Evolutionary conservation across 345 rosid species (phyloP).

Genomic region (Carallia brachiata): DNA sequence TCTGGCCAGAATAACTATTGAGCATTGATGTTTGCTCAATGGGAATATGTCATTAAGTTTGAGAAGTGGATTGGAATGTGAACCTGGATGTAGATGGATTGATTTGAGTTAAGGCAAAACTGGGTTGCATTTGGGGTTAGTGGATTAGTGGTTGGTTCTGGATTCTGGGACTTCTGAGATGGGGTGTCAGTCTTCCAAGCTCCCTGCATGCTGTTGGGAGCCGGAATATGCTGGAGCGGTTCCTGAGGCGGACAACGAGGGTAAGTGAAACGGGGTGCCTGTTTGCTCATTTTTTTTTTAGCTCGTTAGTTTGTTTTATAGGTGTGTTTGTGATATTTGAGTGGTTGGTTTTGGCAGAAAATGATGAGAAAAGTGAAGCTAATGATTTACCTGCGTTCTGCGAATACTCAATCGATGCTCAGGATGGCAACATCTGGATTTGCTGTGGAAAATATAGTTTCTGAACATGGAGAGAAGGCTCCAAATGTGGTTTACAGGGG

Average conservation of each 20-base stretch:
- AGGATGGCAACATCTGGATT: slow-evolving; percentile 11
- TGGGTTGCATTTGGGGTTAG: not conserved
- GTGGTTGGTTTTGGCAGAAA: slow-evolving; percentile 19
- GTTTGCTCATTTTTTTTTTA: not conserved
- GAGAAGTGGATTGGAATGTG: not conserved
- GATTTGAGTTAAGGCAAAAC: not conserved
- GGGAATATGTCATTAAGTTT: not conserved
- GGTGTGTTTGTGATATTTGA: slow-evolving; percentile 8
- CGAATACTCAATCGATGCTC: slow-evolving; percentile 29
- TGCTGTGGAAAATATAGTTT: slow-evolving; percentile 4
- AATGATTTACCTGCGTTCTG: slow-evolving; percentile 30
- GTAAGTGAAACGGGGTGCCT: slow-evolving; percentile 22
- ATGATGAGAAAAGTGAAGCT: slow-evolving; percentile 25
- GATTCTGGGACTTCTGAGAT: slow-evolving; percentile 25
- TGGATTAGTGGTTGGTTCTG: not conserved
- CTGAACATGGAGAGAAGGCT: slow-evolving; percentile 15
- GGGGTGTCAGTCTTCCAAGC: slow-evolving; percentile 47
- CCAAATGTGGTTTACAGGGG: slow-evolving; percentile 16
- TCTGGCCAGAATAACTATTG: not conserved
- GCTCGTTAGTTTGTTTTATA: not conserved
- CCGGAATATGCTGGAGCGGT: slow-evolving; percentile 23
- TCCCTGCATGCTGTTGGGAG: slow-evolving; percentile 35
- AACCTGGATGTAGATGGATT: slow-evolving; percentile 20
- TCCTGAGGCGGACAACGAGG: slow-evolving; percentile 29
- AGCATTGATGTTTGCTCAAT: not conserved